Conservation (phyloP, 179 eudicot species). For the Pouteria campechiana region DNA sequence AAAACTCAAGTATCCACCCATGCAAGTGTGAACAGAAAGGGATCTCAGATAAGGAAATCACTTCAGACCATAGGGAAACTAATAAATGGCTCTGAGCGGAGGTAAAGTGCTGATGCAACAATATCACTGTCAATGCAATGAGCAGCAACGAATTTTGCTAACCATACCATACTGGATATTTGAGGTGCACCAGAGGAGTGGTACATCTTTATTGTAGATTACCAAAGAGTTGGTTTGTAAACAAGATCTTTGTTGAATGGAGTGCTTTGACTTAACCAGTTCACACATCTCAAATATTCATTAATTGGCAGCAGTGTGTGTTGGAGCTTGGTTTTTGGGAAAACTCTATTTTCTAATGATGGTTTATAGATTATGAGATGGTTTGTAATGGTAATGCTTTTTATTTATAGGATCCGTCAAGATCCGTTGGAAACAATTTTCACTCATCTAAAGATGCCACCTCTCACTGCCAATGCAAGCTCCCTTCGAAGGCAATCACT, state of each 20-base stretch:
- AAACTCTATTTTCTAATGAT: not conserved
- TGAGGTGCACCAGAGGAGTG: too few species aligned
- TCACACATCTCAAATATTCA: too few species aligned
- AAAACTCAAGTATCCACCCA: slow-evolving; percentile 26
- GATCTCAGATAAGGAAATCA: slow-evolving; percentile 74
- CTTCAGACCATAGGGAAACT: slow-evolving; percentile 68
- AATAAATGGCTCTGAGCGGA: slow-evolving; percentile 69
- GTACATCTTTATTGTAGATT: too few species aligned
- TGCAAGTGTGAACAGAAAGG: slow-evolving; percentile 35
- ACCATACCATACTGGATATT: not conserved
- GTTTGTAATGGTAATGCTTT: not conserved
- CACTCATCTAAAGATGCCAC: too few species aligned
- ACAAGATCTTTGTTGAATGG: too few species aligned
- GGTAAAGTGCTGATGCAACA: too few species aligned
- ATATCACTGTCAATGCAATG: not conserved
- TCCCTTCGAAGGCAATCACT: slow-evolving; percentile 58
- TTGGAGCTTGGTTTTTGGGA: not conserved
- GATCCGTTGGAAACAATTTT: slow-evolving; percentile 20
- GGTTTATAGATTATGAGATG: not conserved
- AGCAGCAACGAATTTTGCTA: not conserved
- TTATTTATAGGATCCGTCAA: slow-evolving; percentile 30
- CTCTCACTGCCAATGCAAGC: slow-evolving; percentile 26
- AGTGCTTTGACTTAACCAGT: too few species aligned
- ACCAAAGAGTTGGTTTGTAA: too few species aligned
- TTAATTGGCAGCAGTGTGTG: too few species aligned